A percentile compares a stretch with the other conserved stretches of the same genome.
Conservation (phyloP, 495 filamentous ascomycete species). For the Parachaetomium inaequale region DNA sequence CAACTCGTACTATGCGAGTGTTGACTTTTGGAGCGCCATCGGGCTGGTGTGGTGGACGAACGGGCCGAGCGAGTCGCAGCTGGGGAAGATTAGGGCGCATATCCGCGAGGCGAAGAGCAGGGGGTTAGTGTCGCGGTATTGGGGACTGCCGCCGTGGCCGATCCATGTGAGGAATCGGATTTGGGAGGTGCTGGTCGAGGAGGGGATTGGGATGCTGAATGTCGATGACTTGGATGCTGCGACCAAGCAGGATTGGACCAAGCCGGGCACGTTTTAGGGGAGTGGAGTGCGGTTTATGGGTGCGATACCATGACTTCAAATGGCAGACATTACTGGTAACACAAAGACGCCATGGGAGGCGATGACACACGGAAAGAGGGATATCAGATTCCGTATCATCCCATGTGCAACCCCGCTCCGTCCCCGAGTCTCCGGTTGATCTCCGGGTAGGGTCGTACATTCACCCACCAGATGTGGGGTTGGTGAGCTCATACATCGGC, state of each 20-base stretch:
- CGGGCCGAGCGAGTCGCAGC: constrained; percentile 47
- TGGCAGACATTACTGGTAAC: not conserved
- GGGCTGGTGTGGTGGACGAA: constrained; percentile 45
- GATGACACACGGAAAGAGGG: not conserved
- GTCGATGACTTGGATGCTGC: constrained; percentile 64
- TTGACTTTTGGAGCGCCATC: constrained; percentile 44
- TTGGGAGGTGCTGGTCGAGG: constrained; percentile 67
- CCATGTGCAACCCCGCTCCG: not conserved
- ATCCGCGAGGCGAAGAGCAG: constrained; percentile 63
- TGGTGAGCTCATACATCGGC: constrained; percentile 10
- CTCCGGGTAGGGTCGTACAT: constrained; percentile 24
- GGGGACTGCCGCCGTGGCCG: constrained; percentile 77
- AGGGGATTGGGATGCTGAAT: constrained; percentile 72
- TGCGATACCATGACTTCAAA: not conserved
- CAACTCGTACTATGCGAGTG: constrained; percentile 56
- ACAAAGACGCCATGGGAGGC: not conserved
- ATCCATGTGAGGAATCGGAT: constrained; percentile 66
- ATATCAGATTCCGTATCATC: not conserved
- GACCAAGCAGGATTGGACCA: constrained; percentile 35
- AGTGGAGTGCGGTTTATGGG: not conserved
- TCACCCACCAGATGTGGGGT: constrained; percentile 12
- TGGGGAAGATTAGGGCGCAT: constrained; percentile 59
- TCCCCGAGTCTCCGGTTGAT: constrained; percentile 33
- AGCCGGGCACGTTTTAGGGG: constrained; percentile 14
- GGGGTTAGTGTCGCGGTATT: constrained; percentile 73